A percentile compares a stretch with the other conserved stretches of the same genome.
Evolutionary conservation across 2,329 filamentous ascomycete species (phyloP).

Genomic region (Nemania abortiva): DNA sequence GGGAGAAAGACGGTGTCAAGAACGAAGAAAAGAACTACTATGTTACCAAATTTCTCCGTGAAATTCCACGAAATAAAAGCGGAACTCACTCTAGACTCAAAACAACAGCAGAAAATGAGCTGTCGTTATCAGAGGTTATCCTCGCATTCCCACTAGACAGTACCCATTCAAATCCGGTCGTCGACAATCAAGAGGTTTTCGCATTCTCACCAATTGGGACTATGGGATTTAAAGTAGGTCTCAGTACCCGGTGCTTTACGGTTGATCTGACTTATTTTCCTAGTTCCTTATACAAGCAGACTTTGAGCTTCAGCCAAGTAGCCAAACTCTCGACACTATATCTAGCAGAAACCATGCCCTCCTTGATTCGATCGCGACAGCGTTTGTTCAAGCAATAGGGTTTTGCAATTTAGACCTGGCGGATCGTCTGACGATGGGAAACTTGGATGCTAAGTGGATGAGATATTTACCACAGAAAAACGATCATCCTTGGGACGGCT

Average conservation of each 20-base stretch:
- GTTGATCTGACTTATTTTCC: neutral
- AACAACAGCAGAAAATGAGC: slow-evolving; percentile 17
- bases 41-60: slow-evolving; percentile 45
- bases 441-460: slow-evolving; percentile 59
- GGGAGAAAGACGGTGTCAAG: slow-evolving; percentile 34
- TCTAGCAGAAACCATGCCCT: slow-evolving; percentile 56
- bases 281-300: slow-evolving; percentile 63
- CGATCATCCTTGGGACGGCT: slow-evolving; percentile 32
- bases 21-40: slow-evolving; percentile 50
- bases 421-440: slow-evolving; percentile 39
- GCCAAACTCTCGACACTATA: slow-evolving; percentile 55
- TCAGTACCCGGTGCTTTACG: neutral
- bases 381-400: slow-evolving; percentile 56
- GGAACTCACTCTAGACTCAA: slow-evolving; percentile 46
- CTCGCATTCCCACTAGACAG: slow-evolving; percentile 60
- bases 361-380: slow-evolving; percentile 52
- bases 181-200: slow-evolving; percentile 58
- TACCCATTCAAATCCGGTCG: slow-evolving; percentile 48
- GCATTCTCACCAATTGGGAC: slow-evolving; percentile 59
- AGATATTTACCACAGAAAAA: slow-evolving; percentile 55
- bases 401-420: slow-evolving; percentile 50
- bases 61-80: slow-evolving; percentile 51
- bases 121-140: slow-evolving; percentile 53
- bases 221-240: slow-evolving; percentile 55
- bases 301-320: slow-evolving; percentile 59